Base-by-base conservation (phyloP, 306 rosid species). In the Sophora flavescens region DNA sequence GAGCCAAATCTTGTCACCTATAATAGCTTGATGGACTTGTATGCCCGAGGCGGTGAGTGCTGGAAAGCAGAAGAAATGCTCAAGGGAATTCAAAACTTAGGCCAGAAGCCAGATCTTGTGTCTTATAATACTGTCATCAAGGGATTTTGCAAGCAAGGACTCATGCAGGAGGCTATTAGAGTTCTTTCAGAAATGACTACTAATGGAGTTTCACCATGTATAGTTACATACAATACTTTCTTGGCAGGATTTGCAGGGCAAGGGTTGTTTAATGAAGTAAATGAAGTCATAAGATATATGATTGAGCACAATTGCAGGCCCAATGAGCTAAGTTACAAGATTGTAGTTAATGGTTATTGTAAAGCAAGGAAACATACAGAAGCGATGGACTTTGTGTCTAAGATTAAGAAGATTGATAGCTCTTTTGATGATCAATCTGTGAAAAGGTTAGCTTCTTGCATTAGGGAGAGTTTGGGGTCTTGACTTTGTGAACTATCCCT, bases 1-100 rank as follows among this genome's bases (percentile, higher is more conserved):
- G 91, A 88, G 86, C 99, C 99, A 1, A 89, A 91, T 87, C 86
- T 92, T 4, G 80, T 91, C 33, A 91, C 98, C 35, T 92, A 90
- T 72, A 95, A 96, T 63, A 82, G 90, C 89, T 81, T 96, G 86
- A 91, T 92, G 87, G 92, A 96, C 85, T 86, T 92, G 92, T 82
- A 96, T 59, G 97, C 95, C 6, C 86, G 93, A 62, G 85, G 81
- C 18, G 97, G 96, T 15, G 88, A 87, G 60, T 88, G 96, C 74
- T 96, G 97, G 99, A 91, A 92, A 86, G 98, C 98, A 60, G 90
- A 96, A 83, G 96, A 96, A 86, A 72, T 91, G 83, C 97, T 96
- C 50, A 83, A 64, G 84, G 90, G 82, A 44, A 81, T 96, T 30
- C 78, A 82, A 79, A 79, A 82, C 36, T 83, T 92, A 2, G 98